Conservation (phyloP, 2,329 filamentous ascomycete species). For the Grosmannia serpens region DNA sequence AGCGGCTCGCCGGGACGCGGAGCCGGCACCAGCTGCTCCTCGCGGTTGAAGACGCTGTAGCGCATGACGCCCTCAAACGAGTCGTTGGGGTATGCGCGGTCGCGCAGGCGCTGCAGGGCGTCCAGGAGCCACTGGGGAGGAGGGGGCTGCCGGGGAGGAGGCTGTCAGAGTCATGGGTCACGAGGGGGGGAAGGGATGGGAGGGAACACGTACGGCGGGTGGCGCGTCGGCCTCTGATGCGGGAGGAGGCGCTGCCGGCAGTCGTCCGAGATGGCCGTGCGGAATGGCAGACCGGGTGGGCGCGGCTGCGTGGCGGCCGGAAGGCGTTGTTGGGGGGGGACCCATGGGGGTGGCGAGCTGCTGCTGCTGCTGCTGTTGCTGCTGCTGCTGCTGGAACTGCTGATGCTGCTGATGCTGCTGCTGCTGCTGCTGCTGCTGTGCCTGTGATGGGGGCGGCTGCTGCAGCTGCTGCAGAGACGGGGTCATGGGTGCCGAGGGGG, state of each 20-base stretch:
- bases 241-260: constrained; percentile 56
- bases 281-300: constrained; percentile 14
- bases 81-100: constrained; percentile 63
- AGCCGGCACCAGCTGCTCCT: constrained; percentile 49
- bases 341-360: constrained; percentile 38
- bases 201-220: constrained; percentile 42
- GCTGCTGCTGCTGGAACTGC: background rate
- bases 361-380: constrained; percentile 23
- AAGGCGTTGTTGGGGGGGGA: constrained; percentile 37
- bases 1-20: constrained; percentile 35
- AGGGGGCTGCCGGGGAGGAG: constrained; percentile 47
- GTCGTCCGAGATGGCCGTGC: constrained; percentile 49
- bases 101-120: constrained; percentile 59
- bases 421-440: background rate
- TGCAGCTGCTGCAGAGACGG: background rate
- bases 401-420: background rate
- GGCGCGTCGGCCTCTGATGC: constrained; percentile 43
- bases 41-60: constrained; percentile 69
- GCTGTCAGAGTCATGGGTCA: too few species aligned
- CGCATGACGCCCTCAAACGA: constrained; percentile 87
- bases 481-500: background rate
- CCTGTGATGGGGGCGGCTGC: background rate
- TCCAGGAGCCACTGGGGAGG: constrained; percentile 75
- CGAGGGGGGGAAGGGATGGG: background rate
- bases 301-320: constrained; percentile 14